Base-by-base conservation (phyloP, 2,329 filamentous ascomycete species). In the Amphichorda felina region DNA sequence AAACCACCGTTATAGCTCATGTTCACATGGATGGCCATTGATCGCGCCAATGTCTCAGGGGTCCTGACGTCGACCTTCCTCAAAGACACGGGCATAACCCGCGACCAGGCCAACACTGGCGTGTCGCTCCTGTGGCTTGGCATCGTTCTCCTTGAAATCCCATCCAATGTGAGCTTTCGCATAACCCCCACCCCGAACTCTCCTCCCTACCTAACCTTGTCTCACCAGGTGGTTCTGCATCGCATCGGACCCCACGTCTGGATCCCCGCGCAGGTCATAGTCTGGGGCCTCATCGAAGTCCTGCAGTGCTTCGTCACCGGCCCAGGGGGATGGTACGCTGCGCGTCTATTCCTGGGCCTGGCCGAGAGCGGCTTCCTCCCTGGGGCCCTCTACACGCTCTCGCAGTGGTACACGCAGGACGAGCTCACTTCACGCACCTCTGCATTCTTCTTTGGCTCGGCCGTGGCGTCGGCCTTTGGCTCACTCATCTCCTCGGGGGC, bases 291-390 rank as follows among this genome's bases (percentile, higher is more conserved):
- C 14, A 67, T 74, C 35, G 64, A 60, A 17, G 70, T 66, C 1
- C 71, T 73, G 44, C 70, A 75, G 45, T 61, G 66, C 4, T 75
- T 70, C 45, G 58, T 67, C 35, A 55, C 53, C 21, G 61, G 54
- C 26, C 66, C 68, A 30, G 57, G 54, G 2, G 58, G 59, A 3
- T 73, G 64, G 43, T 51, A 74, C 19, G 59, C 56, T 0, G 68
- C 67, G 0, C 57, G 70, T 0, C 59, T 74, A 35, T 50, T 74
- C 1, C 59, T 75, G 1, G 70, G 69, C 2, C 52, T 73, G 10
- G 63, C 61, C 3, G 70, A 74, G 46, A 64, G 64, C 1, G 70
- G 70, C 1, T 74, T 70, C 41, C 72, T 74, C 36, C 70, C 70
- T 1, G 70, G 68, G 3, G 55, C 57, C 6, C 50, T 66, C 0